Conservation (phyloP, 768 basidiomycete species). For the Phlebiopsis gigantea region DNA sequence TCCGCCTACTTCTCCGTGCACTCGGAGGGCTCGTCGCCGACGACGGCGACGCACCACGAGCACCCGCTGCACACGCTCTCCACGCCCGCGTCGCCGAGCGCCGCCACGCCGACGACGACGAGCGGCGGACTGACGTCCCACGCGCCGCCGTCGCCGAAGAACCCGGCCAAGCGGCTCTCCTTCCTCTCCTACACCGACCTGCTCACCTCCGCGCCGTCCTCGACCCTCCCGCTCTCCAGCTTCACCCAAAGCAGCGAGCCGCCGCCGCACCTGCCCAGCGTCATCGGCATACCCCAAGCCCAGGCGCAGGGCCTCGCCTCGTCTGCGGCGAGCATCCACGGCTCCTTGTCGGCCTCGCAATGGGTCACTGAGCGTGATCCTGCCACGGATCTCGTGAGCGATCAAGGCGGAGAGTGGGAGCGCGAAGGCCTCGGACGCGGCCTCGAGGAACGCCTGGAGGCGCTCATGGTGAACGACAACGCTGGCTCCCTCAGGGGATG, state of each 20-base stretch:
- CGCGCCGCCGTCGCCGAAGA: conserved; percentile 42
- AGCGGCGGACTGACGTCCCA: conserved; percentile 19
- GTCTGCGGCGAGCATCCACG: conserved; percentile 24
- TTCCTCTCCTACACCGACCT: conserved; percentile 90
- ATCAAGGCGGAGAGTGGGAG: conserved; percentile 83
- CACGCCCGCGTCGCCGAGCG: conserved; percentile 8
- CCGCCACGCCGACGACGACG: conserved; percentile 9
- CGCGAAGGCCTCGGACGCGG: conserved; percentile 79
- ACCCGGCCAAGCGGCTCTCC: conserved; percentile 66
- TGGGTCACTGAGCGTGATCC: conserved; percentile 21
- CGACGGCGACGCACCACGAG: conserved; percentile 31
- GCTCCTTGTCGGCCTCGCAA: conserved; percentile 6
- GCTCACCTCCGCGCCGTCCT: conserved; percentile 68
- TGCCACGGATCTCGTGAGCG: conserved; percentile 40
- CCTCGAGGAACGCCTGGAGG: conserved; percentile 77
- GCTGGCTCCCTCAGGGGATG: not conserved
- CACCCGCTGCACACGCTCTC: conserved; percentile 24
- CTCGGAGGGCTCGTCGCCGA: conserved; percentile 33
- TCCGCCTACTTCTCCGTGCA: conserved; percentile 43
- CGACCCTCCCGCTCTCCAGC: conserved; percentile 64
- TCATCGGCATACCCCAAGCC: conserved; percentile 39
- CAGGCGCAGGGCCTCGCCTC: conserved; percentile 24
- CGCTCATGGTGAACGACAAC: conserved; percentile 30
- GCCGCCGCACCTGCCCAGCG: conserved; percentile 69
- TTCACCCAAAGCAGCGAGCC: conserved; percentile 59